Percentiles rank a stretch among this genome's conserved stretches.
These are phyloP conservation scores for Dactylellina drechsleri DNA, from an alignment of 2,329 filamentous ascomycete species.

Conservation along the genomic window DNA sequence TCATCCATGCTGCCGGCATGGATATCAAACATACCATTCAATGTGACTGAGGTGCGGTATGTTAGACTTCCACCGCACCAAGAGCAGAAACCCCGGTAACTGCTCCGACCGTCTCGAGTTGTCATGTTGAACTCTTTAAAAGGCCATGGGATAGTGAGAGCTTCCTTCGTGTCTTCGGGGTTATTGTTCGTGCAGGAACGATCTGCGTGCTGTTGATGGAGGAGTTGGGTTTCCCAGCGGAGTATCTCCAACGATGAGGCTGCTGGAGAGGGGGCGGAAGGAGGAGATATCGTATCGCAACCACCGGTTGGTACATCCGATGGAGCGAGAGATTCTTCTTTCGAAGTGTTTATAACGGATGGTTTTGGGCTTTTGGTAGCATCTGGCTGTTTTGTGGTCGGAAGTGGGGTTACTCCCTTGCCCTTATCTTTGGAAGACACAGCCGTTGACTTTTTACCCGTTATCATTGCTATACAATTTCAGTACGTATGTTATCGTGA, in stretches of 20 bases:
- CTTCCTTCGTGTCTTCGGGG: slow-evolving; percentile 12
- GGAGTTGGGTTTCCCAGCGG: slow-evolving; percentile 48
- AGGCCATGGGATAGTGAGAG: slow-evolving; percentile 38
- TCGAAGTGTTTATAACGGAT: neutral
- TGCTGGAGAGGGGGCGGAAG: neutral
- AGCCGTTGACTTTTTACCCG: slow-evolving; percentile 20
- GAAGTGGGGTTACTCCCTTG: neutral
- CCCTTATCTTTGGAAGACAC: slow-evolving; percentile 41
- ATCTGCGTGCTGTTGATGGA: slow-evolving; percentile 42
- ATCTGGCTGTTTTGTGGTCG: neutral
- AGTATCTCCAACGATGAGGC: slow-evolving; percentile 37
- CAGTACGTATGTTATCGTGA: no score
- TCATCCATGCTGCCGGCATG: slow-evolving; percentile 50
- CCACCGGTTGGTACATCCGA: neutral
- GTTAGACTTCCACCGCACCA: slow-evolving; percentile 46
- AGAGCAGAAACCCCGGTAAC: slow-evolving; percentile 41
- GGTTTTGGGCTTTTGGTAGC: neutral
- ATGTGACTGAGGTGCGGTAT: slow-evolving; percentile 35
- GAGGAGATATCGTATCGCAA: slow-evolving; percentile 21
- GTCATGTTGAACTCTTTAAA: slow-evolving; percentile 35
- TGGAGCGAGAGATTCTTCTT: neutral
- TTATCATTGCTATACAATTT: slow-evolving; percentile 23
- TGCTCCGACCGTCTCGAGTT: slow-evolving; percentile 44
- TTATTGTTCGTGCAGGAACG: slow-evolving; percentile 2
- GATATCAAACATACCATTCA: slow-evolving; percentile 44